Evolutionary conservation across 768 basidiomycete genomes (phyloP).

Genomic region (Psilocybe cubensis): DNA sequence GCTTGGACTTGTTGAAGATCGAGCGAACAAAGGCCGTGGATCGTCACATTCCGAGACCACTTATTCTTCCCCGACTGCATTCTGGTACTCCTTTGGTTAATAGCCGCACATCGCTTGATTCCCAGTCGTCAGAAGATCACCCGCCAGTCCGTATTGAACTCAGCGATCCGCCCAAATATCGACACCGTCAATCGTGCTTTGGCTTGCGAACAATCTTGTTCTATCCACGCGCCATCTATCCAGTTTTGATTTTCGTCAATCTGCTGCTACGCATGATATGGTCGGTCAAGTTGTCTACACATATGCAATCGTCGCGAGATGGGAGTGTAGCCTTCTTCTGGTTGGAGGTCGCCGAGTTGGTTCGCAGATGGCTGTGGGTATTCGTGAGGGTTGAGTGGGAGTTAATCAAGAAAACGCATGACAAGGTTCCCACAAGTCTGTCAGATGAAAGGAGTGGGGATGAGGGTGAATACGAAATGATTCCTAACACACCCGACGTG

Average conservation of each 20-base stretch:
- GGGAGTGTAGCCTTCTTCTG: conserved; percentile 85
- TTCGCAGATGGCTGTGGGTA: conserved; percentile 97
- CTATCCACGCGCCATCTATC: conserved; percentile 84
- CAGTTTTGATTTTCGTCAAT: conserved; percentile 80
- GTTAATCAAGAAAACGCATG: conserved; percentile 60
- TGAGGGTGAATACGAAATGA: conserved; percentile 44
- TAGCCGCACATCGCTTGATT: conserved; percentile 21
- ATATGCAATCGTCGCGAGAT: conserved; percentile 79
- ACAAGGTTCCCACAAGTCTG: conserved; percentile 28
- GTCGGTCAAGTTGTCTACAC: conserved; percentile 88
- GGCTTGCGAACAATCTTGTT: conserved; percentile 79
- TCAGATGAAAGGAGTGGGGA: conserved; percentile 33
- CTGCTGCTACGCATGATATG: conserved; percentile 90
- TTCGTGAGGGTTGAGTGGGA: conserved; percentile 98
- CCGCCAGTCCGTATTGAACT: conserved; percentile 10
- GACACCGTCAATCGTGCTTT: conserved; percentile 47
- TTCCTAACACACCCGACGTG: conserved; percentile 33
- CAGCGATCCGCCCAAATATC: conserved; percentile 30
- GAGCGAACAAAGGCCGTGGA: conserved; percentile 36
- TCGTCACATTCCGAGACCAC: conserved; percentile 5
- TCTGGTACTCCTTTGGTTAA: conserved; percentile 35
- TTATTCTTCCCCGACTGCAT: conserved; percentile 51
- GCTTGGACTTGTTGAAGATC: conserved; percentile 71
- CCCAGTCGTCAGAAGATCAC: conserved; percentile 22
- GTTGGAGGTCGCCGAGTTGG: conserved; percentile 88